phyloP scores from a whole-genome alignment of 2,329 filamentous ascomycete species.

The Cadophora luteo-olivacea region DNA sequence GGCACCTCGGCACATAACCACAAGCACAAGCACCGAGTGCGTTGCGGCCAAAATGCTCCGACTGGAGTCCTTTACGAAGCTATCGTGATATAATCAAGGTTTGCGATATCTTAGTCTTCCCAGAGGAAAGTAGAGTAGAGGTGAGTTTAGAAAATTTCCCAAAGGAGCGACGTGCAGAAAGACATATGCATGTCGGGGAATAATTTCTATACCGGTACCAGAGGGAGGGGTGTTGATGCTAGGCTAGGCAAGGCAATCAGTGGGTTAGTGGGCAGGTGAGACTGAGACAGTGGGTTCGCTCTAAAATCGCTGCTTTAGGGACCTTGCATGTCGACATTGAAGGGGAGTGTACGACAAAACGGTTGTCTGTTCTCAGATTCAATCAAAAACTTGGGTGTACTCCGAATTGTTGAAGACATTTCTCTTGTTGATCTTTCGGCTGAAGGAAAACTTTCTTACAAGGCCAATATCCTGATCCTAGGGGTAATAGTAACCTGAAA shows the following conservation, averaged over 20 bases:
- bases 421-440: not conserved
- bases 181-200: slow-evolving; percentile 2
- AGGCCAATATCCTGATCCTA: not conserved
- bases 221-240: not conserved
- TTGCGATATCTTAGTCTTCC: not conserved
- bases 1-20: not conserved
- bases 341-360: not conserved
- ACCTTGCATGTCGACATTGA: not conserved
- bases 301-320: not conserved
- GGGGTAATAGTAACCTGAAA: no score
- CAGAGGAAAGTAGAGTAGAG: not conserved
- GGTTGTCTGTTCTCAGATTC: no score
- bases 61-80: not conserved
- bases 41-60: not conserved
- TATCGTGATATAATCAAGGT: not conserved
- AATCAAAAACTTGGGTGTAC: no score
- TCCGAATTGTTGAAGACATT: not conserved
- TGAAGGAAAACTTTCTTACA: not conserved
- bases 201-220: not conserved
- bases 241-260: no score
- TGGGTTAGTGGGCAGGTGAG: not conserved
- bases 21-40: not conserved
- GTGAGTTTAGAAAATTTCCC: not conserved
- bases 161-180: not conserved
- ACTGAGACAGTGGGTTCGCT: not conserved